Evolutionary conservation across 257 asterid genomes (phyloP).

Genomic region (Solanum corneliomulleri): DNA sequence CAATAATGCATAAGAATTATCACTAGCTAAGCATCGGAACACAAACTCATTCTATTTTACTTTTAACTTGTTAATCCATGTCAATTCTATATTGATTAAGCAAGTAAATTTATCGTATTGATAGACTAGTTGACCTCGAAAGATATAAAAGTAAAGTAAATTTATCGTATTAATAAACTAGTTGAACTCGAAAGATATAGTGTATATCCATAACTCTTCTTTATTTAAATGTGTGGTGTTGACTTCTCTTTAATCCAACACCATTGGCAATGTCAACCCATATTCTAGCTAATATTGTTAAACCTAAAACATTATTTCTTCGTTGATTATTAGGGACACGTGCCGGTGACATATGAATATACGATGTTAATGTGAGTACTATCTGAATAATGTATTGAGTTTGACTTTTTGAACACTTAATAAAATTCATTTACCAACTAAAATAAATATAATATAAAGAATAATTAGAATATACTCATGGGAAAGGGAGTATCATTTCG

Average conservation of each 20-base stretch:
- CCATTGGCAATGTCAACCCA: neutral
- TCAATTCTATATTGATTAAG: neutral
- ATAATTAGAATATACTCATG: neutral
- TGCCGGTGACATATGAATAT: neutral
- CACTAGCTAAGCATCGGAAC: neutral
- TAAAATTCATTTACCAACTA: neutral
- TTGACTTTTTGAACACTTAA: neutral
- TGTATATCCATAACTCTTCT: neutral
- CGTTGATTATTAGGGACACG: neutral
- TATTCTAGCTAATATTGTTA: neutral
- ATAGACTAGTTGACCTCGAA: neutral
- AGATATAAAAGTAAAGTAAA: neutral
- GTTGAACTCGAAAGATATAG: neutral
- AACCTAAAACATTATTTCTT: neutral
- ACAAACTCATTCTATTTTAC: neutral
- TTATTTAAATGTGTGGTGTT: neutral
- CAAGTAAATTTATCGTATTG: neutral
- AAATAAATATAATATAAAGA: neutral
- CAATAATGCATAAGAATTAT: neutral
- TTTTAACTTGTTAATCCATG: neutral
- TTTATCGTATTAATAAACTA: no score
- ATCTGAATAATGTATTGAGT: neutral
- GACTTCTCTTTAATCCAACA: neutral
- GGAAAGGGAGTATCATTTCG: neutral
- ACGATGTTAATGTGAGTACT: neutral